A percentile compares a stretch with the other conserved stretches of the same genome.
Evolutionary conservation across 2,329 filamentous ascomycete genomes (phyloP).

Genomic region (Xylariaceae sp.): DNA sequence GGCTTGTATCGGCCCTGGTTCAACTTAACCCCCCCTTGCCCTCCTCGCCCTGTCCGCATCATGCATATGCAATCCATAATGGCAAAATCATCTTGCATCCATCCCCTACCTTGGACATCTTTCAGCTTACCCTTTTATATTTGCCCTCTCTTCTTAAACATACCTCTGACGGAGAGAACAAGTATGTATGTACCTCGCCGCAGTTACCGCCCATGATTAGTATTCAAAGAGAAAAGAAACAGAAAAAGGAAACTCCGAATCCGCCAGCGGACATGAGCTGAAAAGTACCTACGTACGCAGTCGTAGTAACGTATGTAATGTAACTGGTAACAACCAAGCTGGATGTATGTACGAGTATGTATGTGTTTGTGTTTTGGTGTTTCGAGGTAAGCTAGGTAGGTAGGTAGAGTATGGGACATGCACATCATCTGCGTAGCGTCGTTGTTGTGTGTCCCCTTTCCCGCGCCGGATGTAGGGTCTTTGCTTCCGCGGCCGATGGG

Average conservation of each 20-base stretch:
- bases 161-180: background rate
- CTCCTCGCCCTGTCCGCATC: background rate
- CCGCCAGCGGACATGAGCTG: too few relatives aligned
- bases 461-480: constrained; percentile 33
- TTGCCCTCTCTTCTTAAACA: background rate
- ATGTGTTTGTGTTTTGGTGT: background rate
- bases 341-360: background rate
- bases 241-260: too few relatives aligned
- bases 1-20: background rate
- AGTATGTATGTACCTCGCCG: too few relatives aligned
- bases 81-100: constrained; percentile 18
- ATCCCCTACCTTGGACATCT: background rate
- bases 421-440: constrained; percentile 34
- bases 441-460: constrained; percentile 22
- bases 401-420: constrained; percentile 19
- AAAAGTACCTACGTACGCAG: too few relatives aligned
- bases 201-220: too few relatives aligned
- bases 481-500: constrained; percentile 35
- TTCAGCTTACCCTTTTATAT: background rate
- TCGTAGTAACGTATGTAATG: too few relatives aligned
- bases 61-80: constrained; percentile 17
- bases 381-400: too few relatives aligned
- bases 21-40: background rate
- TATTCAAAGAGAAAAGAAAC: too few relatives aligned
- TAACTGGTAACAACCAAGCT: too few relatives aligned